Evolutionary conservation across 1,284 basidiomycete genomes (phyloP), one percentile per base, ranked within the genome.

Genomic region (Trichosporon inkin): DNA sequence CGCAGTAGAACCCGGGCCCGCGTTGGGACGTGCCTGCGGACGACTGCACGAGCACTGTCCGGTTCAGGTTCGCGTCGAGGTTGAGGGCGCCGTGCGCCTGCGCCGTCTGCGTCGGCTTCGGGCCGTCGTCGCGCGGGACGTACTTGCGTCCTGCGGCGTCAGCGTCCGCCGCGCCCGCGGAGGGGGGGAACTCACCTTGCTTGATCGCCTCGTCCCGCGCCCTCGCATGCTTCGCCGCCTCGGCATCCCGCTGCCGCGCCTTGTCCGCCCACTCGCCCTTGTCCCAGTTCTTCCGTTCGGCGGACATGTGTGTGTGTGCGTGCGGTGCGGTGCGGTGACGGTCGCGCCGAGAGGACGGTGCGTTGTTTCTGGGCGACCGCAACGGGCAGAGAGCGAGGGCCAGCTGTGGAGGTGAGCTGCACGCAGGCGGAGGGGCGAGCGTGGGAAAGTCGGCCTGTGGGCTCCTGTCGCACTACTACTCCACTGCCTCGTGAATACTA

Each of bases 1-100:
- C 92, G 71, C 93, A 97, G 75, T 85, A 89, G 80, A 95, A 97
- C 0, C 93, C 93, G 16, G 91, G 90, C 63, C 92, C 89, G 14
- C 90, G 88, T 34, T 91, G 85, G 0, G 92, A 92, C 63, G 77
- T 72, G 86, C 85, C 84, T 71, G 90, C 88, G 69, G 88, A 85
- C 10, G 64, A 68, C 57, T 67, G 62, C 17, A 97, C 92, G 60
- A 97, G 87, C 82, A 92, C 88, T 1, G 89, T 94, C 82, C 95
- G 96, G 69, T 84, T 84, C 17, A 95, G 82, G 77, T 95, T 94
- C 82, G 93, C 94, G 68, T 92, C 88, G 20, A 97, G 85, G 60
- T 90, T 90, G 13, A 97, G 81, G 38, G 88, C 83, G 6, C 79
- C 81, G 56, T 91, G 90, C 54, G 92, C 86, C 85, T 94, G 88